phyloP scores from a whole-genome alignment of 164 flowering plant species.

The Magnolia kwangsiensis region DNA sequence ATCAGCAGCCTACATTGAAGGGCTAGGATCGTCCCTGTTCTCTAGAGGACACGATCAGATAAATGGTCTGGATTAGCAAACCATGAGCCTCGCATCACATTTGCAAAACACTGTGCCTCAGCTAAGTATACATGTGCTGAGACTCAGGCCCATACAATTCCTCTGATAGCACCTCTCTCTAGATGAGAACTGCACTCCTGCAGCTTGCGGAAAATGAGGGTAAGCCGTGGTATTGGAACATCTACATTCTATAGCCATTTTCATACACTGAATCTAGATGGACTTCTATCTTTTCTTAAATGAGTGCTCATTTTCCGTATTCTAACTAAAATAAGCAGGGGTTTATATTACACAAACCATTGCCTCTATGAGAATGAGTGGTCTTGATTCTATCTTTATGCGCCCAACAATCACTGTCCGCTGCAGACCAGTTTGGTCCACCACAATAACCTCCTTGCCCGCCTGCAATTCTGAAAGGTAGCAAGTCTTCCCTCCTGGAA shows the following conservation, averaged over 20 bases:
- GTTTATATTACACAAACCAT: slow-evolving; percentile 42
- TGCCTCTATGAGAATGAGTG: slow-evolving; percentile 78
- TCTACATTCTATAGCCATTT: too few relatives aligned
- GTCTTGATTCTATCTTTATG: slow-evolving; percentile 86
- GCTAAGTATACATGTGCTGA: neutral
- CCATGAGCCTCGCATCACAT: neutral
- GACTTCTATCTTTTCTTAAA: neutral
- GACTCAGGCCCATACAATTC: neutral
- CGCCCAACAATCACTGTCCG: slow-evolving; percentile 84
- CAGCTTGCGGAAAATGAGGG: too few relatives aligned
- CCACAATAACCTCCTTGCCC: slow-evolving; percentile 78
- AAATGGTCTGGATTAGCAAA: neutral
- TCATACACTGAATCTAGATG: neutral
- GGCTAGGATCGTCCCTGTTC: too few relatives aligned
- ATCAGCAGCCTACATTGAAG: too few relatives aligned
- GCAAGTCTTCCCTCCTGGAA: slow-evolving; percentile 86
- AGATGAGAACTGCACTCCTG: too few relatives aligned
- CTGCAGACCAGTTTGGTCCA: slow-evolving; percentile 65
- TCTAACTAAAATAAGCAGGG: neutral
- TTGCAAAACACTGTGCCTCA: neutral
- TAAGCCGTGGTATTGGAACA: too few relatives aligned
- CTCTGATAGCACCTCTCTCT: too few relatives aligned
- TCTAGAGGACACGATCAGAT: neutral
- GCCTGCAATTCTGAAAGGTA: slow-evolving; percentile 83
- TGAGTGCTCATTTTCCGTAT: neutral